Conservation (phyloP, 2,329 filamentous ascomycete species). For the Capronia coronata region DNA sequence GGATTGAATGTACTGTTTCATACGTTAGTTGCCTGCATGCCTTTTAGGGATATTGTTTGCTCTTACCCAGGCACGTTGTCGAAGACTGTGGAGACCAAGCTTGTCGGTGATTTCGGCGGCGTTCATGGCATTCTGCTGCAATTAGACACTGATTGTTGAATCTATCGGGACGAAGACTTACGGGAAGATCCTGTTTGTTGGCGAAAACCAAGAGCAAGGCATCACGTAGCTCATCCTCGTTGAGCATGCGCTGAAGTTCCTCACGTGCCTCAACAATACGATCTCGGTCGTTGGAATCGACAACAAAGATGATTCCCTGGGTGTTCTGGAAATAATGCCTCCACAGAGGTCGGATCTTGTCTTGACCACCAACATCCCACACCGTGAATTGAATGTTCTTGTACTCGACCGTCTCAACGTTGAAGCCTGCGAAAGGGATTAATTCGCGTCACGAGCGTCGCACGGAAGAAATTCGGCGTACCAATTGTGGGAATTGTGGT, state of each 20-base stretch:
- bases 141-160: not conserved
- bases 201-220: constrained; percentile 95
- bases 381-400: constrained; percentile 99
- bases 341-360: constrained; percentile 99
- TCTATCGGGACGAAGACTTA: constrained; percentile 48
- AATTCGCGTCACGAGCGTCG: constrained; percentile 9
- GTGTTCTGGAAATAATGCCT: constrained; percentile 99
- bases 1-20: constrained; percentile 86
- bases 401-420: constrained; percentile 99
- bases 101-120: constrained; percentile 99
- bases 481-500: constrained; percentile 98
- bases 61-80: constrained; percentile 96
- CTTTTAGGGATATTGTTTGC: constrained; percentile 1
- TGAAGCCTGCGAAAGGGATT: constrained; percentile 65
- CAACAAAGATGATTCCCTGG: constrained; percentile 99
- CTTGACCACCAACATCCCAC: constrained; percentile 99
- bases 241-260: constrained; percentile 96
- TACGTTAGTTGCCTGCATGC: constrained; percentile 27
- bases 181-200: constrained; percentile 99
- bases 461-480: constrained; percentile 38
- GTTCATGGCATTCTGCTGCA: constrained; percentile 91
- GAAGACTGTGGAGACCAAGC: constrained; percentile 97
- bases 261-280: constrained; percentile 95
- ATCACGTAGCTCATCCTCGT: constrained; percentile 97
- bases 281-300: constrained; percentile 97